Evolutionary conservation across 1,139 yeast species (phyloP), one percentile per base, ranked within the genome.

Genomic region (Candida mesenterica): DNA sequence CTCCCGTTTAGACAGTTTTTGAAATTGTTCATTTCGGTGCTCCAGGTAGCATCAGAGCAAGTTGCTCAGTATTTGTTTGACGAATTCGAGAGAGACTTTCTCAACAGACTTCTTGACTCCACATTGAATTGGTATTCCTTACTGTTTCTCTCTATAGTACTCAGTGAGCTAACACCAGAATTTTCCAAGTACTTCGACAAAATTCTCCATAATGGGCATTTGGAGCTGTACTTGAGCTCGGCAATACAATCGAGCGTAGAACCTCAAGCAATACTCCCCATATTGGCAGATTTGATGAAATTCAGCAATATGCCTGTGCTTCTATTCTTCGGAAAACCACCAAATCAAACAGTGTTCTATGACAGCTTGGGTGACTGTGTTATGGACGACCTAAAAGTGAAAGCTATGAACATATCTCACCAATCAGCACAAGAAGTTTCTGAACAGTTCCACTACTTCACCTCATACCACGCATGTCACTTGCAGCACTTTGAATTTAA

Each of bases 31-130:
- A 30, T n/a, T 16, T 17, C 22, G 8, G 15, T 30, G 10, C n/a
- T n/a, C n/a, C n/a, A n/a, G n/a, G n/a, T n/a, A n/a, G n/a, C n/a
- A n/a, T n/a, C n/a, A n/a, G n/a, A n/a, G n/a, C n/a, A n/a, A n/a
- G n/a, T n/a, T n/a, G n/a, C n/a, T n/a, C 24, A 30, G 2, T 15
- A 24, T 5, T 18, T 37, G 20, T 35, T 28, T 20, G 28, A 17
- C 3, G 38, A 30, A 14, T 39, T 41, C 16, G 38, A 41, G 17
- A 8, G 16, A 4, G 15, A 27, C 16, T 31, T 41, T 16, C 27
- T 41, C 15, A 22, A 27, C 12, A 24, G 24, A 10, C 7, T 42
- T 2, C 27, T 42, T 6, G 39, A 32, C 8, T 28, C 36, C 6
- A 18, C 15, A 15, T 26, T 26, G n/a, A 28, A 31, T 22, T 10